A percentile compares a stretch with the other conserved stretches of the same genome.
Evolutionary conservation across 2,329 filamentous ascomycete species (phyloP).

Genomic region (Talaromyces marneffei): DNA sequence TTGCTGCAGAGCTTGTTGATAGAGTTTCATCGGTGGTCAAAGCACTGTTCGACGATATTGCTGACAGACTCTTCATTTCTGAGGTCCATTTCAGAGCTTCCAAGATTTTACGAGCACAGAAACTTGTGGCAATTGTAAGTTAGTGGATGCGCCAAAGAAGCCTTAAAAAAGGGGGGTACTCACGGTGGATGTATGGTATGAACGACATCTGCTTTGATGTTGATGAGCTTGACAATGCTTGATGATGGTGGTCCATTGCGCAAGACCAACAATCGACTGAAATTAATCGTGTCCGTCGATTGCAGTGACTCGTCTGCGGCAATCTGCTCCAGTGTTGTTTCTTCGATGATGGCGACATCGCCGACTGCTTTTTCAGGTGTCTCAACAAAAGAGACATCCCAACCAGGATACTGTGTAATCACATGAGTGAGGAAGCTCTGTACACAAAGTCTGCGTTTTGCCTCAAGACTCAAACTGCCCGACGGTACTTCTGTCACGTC

Average conservation of each 20-base stretch:
- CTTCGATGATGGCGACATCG: constrained; percentile 26
- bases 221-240: neutral
- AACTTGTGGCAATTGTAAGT: constrained; percentile 18
- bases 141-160: neutral
- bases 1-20: too few relatives aligned
- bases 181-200: constrained; percentile 25
- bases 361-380: constrained; percentile 19
- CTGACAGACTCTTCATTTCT: constrained; percentile 1
- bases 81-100: constrained; percentile 18
- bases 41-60: neutral
- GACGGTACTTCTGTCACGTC: constrained; percentile 20
- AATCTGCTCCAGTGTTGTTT: constrained; percentile 19
- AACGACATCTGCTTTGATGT: constrained; percentile 18
- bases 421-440: constrained; percentile 23
- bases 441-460: constrained; percentile 26
- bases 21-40: neutral
- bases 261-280: neutral
- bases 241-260: constrained; percentile 14
- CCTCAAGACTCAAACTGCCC: constrained; percentile 22
- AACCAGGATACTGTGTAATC: constrained; percentile 20
- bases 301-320: constrained; percentile 11
- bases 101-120: constrained; percentile 25
- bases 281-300: constrained; percentile 15
- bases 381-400: constrained; percentile 24
- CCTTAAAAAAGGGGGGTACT: constrained; percentile 1